A percentile compares a stretch with the other conserved stretches of the same genome.
Evolutionary conservation across 768 basidiomycete genomes (phyloP).

Genomic region (Russula earlei): DNA sequence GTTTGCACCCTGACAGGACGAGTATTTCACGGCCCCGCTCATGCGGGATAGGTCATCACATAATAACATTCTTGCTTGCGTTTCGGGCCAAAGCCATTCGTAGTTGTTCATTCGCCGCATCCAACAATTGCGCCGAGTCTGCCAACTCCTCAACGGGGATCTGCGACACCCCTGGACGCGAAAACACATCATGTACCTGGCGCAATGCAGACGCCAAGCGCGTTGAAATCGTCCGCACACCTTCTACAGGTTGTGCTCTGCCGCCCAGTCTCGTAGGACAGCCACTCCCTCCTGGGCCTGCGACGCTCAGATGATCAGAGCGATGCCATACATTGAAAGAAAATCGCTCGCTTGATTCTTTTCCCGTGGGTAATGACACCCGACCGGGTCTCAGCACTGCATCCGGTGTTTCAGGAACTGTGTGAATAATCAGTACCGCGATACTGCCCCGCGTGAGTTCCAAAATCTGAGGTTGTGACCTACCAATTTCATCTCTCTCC

Average conservation of each 20-base stretch:
- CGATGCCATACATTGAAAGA: not conserved
- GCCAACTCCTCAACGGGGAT: not conserved
- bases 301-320: not conserved
- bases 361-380: not conserved
- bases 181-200: slow-evolving; percentile 1
- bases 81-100: not conserved
- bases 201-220: not conserved
- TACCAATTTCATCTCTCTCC: slow-evolving; percentile 13
- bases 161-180: not conserved
- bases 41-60: not conserved
- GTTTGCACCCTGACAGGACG: no score
- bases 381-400: not conserved
- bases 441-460: no score
- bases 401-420: slow-evolving; percentile 15
- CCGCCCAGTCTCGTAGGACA: not conserved
- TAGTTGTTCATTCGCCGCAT: not conserved
- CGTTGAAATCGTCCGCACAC: not conserved
- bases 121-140: not conserved
- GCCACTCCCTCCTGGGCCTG: not conserved
- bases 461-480: not conserved
- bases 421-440: not conserved
- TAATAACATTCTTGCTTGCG: not conserved
- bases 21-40: no score
- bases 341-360: not conserved
- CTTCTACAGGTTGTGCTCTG: not conserved